A percentile compares a stretch with the other conserved stretches of the same genome.
These are phyloP conservation scores for Phalaenopsis equestris DNA, from an alignment of 106 monocot species.

Conservation along the genomic window DNA sequence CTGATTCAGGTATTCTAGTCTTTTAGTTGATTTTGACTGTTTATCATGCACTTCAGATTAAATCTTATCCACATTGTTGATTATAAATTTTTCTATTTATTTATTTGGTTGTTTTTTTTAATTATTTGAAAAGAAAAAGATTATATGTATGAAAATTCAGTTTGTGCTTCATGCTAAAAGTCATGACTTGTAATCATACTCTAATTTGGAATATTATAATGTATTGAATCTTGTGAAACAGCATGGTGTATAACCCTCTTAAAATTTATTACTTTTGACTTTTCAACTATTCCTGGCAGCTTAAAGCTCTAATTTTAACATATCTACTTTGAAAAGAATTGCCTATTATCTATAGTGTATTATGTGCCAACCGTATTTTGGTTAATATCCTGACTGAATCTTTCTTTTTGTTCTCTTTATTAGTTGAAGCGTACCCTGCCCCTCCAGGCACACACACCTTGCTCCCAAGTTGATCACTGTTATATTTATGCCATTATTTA, in stretches of 20 bases:
- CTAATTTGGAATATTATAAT: neutral
- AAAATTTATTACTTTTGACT: neutral
- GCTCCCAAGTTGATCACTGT: no score
- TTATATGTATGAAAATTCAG: neutral
- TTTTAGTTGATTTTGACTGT: neutral
- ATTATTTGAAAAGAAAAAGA: neutral
- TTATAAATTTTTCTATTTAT: neutral
- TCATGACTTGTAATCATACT: neutral
- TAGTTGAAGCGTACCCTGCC: no score
- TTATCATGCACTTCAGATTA: neutral
- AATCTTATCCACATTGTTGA: neutral
- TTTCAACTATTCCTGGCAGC: neutral
- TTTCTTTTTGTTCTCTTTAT: no score
- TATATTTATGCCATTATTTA: no score
- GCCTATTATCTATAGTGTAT: neutral
- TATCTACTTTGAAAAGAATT: neutral
- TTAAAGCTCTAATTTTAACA: neutral
- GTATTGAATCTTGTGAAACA: neutral
- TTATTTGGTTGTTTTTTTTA: neutral
- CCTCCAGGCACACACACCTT: no score
- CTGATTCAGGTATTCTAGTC: constrained; percentile 19
- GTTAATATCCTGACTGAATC: no score
- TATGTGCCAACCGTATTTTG: no score
- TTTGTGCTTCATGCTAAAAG: neutral
- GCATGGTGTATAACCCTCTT: neutral